Evolutionary conservation across 2,329 filamentous ascomycete genomes (phyloP), one percentile per base, ranked within the genome.

Genomic region (Colletotrichum magnum): DNA sequence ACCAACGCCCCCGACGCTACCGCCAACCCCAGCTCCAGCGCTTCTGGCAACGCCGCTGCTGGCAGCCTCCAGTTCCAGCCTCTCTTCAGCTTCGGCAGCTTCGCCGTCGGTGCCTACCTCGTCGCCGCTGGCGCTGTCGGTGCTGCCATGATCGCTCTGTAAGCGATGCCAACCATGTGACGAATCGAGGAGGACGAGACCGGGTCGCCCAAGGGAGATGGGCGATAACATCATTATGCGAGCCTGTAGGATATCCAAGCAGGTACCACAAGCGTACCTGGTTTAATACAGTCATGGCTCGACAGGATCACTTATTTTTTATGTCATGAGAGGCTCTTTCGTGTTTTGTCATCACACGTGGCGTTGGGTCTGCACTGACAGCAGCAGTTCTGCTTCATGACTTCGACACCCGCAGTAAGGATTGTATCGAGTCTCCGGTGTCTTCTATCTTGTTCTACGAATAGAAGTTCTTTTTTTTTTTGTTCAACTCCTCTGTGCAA

Each of bases 101-200:
- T 85, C 67, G 83, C 81, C 52, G 73, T 88, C 54, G 85, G 85
- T 60, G 74, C 86, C 70, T 89, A 88, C 78, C 78, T 86, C 68
- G 74, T 85, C 24, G 83, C 86, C n/a, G 86, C 87, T 43, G 82
- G 85, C 77, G 82, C 79, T 58, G 83, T 83, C 15, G 87, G 87
- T 74, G 87, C 84, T 47, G 82, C 79, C 68, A 87, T 89, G 85
- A 76, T 89, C 67, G 77, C 84, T 70, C 75, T 89, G 79, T 89
- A 87, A 84, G 56, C 43, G 45, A 45, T n/a, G n/a, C 24, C 21
- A 47, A 39, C 51, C 16, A 24, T 16, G 6, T 51, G 32, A 66
- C 56, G 36, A n/a, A n/a, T n/a, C 12, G 67, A 69, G 50, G 56
- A 61, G 66, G 66, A 66, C 18, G 43, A 58, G 50, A 15, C 3